Base-by-base conservation (phyloP, 768 basidiomycete genomes). In the Leccinum barrowsii region DNA sequence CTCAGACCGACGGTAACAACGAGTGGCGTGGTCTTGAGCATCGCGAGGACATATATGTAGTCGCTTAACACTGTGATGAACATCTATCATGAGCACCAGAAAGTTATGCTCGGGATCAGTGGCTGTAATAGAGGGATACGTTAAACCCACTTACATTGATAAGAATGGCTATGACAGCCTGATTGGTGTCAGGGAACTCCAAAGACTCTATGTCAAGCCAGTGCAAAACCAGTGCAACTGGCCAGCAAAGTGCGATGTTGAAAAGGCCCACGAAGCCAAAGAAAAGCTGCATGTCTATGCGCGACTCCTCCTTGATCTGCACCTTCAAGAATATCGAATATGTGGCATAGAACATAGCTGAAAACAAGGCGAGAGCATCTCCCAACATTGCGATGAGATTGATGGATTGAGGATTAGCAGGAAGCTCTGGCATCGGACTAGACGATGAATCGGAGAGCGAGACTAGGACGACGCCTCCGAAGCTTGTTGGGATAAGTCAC, bases 11-110 rank as follows among this genome's bases (percentile, higher is more conserved):
- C 79, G 1, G 96, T 98, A 17, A 90, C 95, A 19, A 97, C 92
- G 12, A 95, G 76, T 1, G 95, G 95, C 1, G 94, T 94, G 7
- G 96, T 99, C 76, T 95, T 96, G 61, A 99, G 84, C 94, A 98
- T 96, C 2, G 94, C 90, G 19, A 92, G 68, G 28, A 92, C 85
- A 69, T 93, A 93, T 49, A 94, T 69, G 68, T 89, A 96, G 74
- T 97, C 94, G 59, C 89, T 91, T 8, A 83, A 84, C 32, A 90
- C 74, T 1, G 92, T 93, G 65, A 95, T 92, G 32, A 76, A 74
- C 90, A 93, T 94, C 87, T 96, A 57, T 52, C 46, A 34, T 19
- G 19, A 44, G 2, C 42, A 12, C 19, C 26, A 19, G 28, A 24
- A 30, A 50, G n/a, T n/a, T 24, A 19, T 42, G 54, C 11, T n/a